phyloP scores from a whole-genome alignment of 306 rosid genomes.

The Quercus bicolor region DNA sequence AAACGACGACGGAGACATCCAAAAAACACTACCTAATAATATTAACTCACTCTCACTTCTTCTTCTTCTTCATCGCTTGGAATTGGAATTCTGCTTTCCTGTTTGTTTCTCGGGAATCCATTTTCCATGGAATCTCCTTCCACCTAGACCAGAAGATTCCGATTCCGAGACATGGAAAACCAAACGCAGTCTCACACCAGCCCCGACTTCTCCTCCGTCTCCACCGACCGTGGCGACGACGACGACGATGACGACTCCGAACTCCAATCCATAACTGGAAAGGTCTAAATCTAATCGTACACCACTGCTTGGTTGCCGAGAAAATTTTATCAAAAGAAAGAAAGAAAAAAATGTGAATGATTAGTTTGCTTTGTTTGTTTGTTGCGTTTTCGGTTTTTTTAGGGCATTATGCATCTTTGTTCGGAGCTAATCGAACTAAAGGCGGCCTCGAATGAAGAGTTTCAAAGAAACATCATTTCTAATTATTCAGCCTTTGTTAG shows the following conservation, averaged over 20 bases:
- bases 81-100: not conserved
- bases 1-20: slow-evolving; percentile 25
- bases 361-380: not conserved
- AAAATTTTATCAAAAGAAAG: not conserved
- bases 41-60: too few species aligned
- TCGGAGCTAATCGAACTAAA: slow-evolving; percentile 71
- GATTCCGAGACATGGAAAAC: slow-evolving; percentile 50
- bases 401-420: slow-evolving; percentile 87
- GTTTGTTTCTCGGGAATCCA: slow-evolving; percentile 3
- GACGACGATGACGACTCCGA: slow-evolving; percentile 46
- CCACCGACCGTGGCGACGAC: slow-evolving; percentile 16
- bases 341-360: not conserved
- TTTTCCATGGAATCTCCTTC: slow-evolving; percentile 54
- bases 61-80: too few species aligned
- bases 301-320: not conserved
- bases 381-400: not conserved
- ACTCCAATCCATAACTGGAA: slow-evolving; percentile 69
- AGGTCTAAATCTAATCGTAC: slow-evolving; percentile 22
- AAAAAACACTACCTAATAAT: too few species aligned
- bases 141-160: slow-evolving; percentile 35
- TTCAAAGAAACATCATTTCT: slow-evolving; percentile 48
- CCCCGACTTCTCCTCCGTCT: slow-evolving; percentile 41
- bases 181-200: slow-evolving; percentile 31
- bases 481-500: slow-evolving; percentile 58
- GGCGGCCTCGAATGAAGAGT: slow-evolving; percentile 60